phyloP scores from a whole-genome alignment of 805 yeast genomes.

The Lachancea thermotolerans region DNA sequence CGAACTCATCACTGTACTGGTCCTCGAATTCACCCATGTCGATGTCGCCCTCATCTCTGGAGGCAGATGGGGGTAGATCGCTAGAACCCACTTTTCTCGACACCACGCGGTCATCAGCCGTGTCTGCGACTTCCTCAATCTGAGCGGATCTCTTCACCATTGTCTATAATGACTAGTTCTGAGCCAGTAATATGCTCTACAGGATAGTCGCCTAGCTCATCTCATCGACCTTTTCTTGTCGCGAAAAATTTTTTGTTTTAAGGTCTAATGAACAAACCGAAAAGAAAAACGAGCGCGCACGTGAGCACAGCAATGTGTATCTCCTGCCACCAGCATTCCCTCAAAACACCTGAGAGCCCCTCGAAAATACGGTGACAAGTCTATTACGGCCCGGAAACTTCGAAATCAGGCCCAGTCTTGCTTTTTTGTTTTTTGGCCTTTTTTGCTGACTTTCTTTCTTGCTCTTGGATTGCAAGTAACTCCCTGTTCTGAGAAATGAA shows the following conservation, averaged over 20 bases:
- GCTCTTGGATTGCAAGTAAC: conserved; percentile 20
- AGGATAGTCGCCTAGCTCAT: conserved; percentile 1
- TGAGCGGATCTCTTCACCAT: conserved; percentile 51
- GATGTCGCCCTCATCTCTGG: conserved; percentile 34
- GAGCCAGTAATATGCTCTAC: background rate
- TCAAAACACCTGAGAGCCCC: background rate
- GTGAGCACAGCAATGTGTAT: background rate
- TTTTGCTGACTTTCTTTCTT: conserved; percentile 15
- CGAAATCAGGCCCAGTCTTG: background rate
- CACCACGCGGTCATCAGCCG: conserved; percentile 31
- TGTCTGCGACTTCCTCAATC: conserved; percentile 33
- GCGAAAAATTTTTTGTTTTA: background rate
- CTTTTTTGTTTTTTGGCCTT: conserved; percentile 13
- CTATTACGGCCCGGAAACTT: background rate
- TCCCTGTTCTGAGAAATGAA: conserved; percentile 17
- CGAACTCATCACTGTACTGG: conserved; percentile 85
- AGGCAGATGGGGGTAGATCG: conserved; percentile 18
- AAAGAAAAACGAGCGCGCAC: background rate
- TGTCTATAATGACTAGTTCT: background rate
- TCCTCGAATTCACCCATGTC: conserved; percentile 85
- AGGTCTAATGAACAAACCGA: background rate
- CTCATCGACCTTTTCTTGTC: conserved; percentile 14
- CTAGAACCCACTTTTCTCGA: conserved; percentile 34
- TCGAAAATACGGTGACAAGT: background rate
- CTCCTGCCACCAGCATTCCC: too few relatives aligned